Evolutionary conservation across 2,329 filamentous ascomycete species (phyloP).

Genomic region (Cladosporium sp.): DNA sequence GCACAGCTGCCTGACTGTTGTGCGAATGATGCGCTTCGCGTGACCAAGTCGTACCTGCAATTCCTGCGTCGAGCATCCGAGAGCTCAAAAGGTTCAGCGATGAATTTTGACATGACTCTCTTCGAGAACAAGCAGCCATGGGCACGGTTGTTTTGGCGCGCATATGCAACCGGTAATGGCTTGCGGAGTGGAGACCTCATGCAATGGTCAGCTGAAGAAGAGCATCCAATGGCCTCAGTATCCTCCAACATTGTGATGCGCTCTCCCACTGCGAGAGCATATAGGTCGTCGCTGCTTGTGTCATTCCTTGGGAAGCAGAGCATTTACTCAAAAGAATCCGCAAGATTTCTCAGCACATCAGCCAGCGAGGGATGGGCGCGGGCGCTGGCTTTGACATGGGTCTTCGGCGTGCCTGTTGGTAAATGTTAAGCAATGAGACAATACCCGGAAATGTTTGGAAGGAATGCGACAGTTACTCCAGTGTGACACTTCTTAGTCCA

Average conservation of each 20-base stretch:
- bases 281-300: background rate
- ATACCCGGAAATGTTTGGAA: no score
- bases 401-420: background rate
- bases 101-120: background rate
- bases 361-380: background rate
- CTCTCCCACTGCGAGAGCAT: background rate
- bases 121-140: background rate
- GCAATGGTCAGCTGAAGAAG: background rate
- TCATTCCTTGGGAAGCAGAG: background rate
- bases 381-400: background rate
- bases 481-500: no score
- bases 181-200: background rate
- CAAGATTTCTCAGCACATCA: background rate
- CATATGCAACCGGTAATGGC: background rate
- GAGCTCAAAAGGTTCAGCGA: background rate
- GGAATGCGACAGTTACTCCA: no score
- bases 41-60: slow-evolving; percentile 1
- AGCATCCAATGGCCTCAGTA: background rate
- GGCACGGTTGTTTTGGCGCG: background rate
- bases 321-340: background rate
- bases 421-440: background rate
- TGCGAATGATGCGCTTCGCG: slow-evolving; percentile 1
- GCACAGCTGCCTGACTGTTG: background rate
- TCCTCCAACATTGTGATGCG: background rate
- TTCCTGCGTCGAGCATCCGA: background rate